Base-by-base conservation (phyloP, 106 monocot genomes). In the Acorus calamus region DNA sequence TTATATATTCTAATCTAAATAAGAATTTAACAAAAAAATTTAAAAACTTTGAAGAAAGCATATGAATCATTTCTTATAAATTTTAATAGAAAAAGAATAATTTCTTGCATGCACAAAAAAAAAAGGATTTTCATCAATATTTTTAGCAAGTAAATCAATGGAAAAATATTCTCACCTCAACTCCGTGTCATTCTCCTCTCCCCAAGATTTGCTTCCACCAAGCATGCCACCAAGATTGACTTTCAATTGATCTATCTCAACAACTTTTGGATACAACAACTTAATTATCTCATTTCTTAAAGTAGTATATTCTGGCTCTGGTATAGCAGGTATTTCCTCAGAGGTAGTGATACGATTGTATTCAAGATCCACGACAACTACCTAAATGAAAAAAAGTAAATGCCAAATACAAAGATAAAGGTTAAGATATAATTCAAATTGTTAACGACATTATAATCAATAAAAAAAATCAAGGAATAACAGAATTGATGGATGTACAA, bases 311-410 rank as follows among this genome's bases (percentile, higher is more conserved):
- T 98, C 98, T 56, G 81, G 83, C 14, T 98, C 91, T 11, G 92
- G 98, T 63, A 98, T 79, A 46, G 74, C 63, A 70, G 98, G 98
- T 61, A 98, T 83, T 67, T 98, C 98, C 71, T 98, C 98, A 59
- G 98, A 66, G 4, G 83, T 88, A 5, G 80, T 81, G 51, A 98
- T 88, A 52, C 76, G 72, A 67, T 98, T 98, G 71, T 77, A 75
- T 46, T 98, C 98, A 69, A 98, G 91, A 71, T 98, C 92, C 55
- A 98, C 98, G 47, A 98, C 85, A 54, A 98, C 91, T 53, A 98
- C 98, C 98, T 98, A 67, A 56, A 83, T 63, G 46, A 59, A 68
- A 67, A 9, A 60, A 70, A 64, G 13, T 63, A 46, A 44, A 13
- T 47, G n/a, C 6, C 48, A 8, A 62, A 7, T 12, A n/a, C 44